Percentiles rank a stretch among this genome's conserved stretches.
Conservation (phyloP, 208 protist species). For the Leishmania martiniquensis region DNA sequence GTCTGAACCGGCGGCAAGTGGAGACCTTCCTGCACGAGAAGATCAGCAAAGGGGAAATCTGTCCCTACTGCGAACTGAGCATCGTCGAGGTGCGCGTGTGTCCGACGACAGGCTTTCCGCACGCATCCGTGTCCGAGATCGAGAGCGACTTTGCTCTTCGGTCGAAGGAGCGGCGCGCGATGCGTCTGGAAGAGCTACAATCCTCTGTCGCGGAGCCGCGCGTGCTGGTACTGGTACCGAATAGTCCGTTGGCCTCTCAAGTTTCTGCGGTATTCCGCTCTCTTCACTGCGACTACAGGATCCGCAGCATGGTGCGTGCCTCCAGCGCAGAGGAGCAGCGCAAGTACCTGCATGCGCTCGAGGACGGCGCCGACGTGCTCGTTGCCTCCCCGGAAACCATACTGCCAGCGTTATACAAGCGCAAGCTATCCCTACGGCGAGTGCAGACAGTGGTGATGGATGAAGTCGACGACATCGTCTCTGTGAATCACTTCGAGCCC, state of each 20-base stretch:
- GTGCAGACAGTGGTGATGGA: slow-evolving; percentile 79
- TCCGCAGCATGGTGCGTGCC: slow-evolving; percentile 72
- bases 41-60: slow-evolving; percentile 72
- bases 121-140: slow-evolving; percentile 40
- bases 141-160: slow-evolving; percentile 21
- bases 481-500: slow-evolving; percentile 84
- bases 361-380: slow-evolving; percentile 71
- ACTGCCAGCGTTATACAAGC: slow-evolving; percentile 69
- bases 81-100: slow-evolving; percentile 53
- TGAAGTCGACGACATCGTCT: slow-evolving; percentile 85
- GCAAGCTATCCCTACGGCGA: slow-evolving; percentile 60
- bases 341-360: slow-evolving; percentile 53
- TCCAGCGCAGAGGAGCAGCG: slow-evolving; percentile 71
- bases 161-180: slow-evolving; percentile 30
- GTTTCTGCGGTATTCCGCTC: slow-evolving; percentile 46
- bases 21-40: slow-evolving; percentile 66
- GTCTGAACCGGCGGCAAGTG: slow-evolving; percentile 48
- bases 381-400: slow-evolving; percentile 77
- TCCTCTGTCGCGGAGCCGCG: slow-evolving; percentile 58
- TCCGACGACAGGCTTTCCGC: slow-evolving; percentile 74
- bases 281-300: slow-evolving; percentile 51
- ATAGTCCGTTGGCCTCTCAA: slow-evolving; percentile 66
- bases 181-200: slow-evolving; percentile 52
- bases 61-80: slow-evolving; percentile 83
- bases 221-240: slow-evolving; percentile 80